Evolutionary conservation across 2,329 filamentous ascomycete species (phyloP).

Genomic region (Sporothrix brunneoviolacea): DNA sequence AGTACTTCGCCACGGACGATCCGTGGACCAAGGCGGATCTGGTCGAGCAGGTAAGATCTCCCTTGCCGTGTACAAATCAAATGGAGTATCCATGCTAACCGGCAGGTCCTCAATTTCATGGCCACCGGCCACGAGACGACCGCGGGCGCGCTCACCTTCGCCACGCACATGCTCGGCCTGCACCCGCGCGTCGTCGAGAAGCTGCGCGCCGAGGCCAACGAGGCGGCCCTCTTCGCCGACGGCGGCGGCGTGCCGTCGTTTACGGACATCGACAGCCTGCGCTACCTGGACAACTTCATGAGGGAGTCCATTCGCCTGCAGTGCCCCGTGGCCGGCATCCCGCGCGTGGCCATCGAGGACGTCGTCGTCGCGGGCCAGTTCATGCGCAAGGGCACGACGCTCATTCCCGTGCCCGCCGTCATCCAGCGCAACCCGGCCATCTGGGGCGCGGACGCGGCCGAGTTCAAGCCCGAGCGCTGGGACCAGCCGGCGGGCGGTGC

Average conservation of each 20-base stretch:
- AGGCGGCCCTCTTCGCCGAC: not conserved
- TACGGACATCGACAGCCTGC: slow-evolving; percentile 19
- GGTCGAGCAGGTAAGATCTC: slow-evolving; percentile 20
- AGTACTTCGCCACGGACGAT: not conserved
- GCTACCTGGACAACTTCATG: slow-evolving; percentile 30
- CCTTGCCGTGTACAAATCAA: not conserved
- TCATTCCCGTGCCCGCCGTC: slow-evolving; percentile 20
- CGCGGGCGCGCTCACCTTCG: slow-evolving; percentile 28
- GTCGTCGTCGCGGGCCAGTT: slow-evolving; percentile 19
- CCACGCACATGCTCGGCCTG: slow-evolving; percentile 26
- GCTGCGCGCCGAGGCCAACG: slow-evolving; percentile 16
- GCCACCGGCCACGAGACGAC: slow-evolving; percentile 30
- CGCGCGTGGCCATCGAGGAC: slow-evolving; percentile 16
- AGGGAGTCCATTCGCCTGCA: slow-evolving; percentile 22
- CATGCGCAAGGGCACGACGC: slow-evolving; percentile 21
- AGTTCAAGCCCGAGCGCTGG: slow-evolving; percentile 21
- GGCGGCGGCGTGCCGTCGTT: not conserved
- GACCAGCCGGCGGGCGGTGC: slow-evolving; percentile 20
- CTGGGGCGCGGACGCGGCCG: slow-evolving; percentile 22
- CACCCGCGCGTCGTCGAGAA: slow-evolving; percentile 28
- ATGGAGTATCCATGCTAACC: not conserved
- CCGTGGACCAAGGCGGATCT: slow-evolving; percentile 11
- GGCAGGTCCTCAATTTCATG: slow-evolving; percentile 19
- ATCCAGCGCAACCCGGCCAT: slow-evolving; percentile 19
- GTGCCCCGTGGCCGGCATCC: slow-evolving; percentile 24